Base-by-base conservation (phyloP, 306 rosid species). In the Luffa aegyptiaca region DNA sequence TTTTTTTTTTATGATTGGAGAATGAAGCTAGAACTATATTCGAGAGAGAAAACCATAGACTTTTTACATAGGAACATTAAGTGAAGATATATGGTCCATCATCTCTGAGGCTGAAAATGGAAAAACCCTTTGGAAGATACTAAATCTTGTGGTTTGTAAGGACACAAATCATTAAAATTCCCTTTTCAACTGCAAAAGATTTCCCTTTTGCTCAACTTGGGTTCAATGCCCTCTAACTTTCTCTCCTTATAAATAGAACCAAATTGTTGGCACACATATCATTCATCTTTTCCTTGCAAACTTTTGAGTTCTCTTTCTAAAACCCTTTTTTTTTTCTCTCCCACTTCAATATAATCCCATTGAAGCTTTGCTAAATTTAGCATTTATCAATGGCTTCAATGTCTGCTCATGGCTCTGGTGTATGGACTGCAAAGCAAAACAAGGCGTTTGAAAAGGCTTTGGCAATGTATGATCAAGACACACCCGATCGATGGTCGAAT, bases 401-500 rank as follows among this genome's bases (percentile, higher is more conserved):
- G 76, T 80, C 82, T 4, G 44, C 77, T 52, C 77, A 45, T 51
- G 82, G 56, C 0, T 79, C 66, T 1, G 35, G 66, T 69, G 8
- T 18, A 37, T 86, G 89, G 89, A 84, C 89, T 6, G 79, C 82
- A 31, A 77, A 80, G 37, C 82, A 86, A 82, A 84, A 84, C 86
- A 86, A 86, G 48, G 44, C 55, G 37, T 84, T 86, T 53, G 85
- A 86, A 31, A 80, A 45, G 41, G 89, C 89, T 17, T 80, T 86
- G 36, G 87, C 89, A 72, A 26, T 76, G 79, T 82, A 82, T 31
- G 89, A 86, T 58, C 80, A 80, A 55, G 87, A 86, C 68, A 86
- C 85, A 16, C 85, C 87, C 8, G 85, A 86, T 10, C 44, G 89
- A 80, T 86, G 89, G 89, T 68, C 76, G 8, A 86, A 86, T 77